Evolutionary conservation across 2,329 filamentous ascomycete species (phyloP).

Genomic region (Colletotrichum incanum): DNA sequence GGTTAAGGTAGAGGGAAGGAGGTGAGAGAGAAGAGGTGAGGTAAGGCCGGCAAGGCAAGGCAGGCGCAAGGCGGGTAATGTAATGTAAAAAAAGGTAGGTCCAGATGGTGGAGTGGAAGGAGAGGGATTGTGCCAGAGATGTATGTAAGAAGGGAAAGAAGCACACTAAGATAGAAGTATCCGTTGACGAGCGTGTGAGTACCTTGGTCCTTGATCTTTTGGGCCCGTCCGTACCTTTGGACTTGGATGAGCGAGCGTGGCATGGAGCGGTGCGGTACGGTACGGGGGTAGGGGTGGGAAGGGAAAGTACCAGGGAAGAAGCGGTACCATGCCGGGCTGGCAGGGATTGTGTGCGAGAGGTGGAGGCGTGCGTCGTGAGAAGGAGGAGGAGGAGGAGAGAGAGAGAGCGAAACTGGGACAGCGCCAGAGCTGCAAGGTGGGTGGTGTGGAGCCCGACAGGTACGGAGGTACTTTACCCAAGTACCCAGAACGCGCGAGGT

Average conservation of each 20-base stretch:
- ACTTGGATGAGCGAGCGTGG: constrained; percentile 27
- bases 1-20: constrained; percentile 14
- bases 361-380: constrained; percentile 4
- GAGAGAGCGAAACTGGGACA: background rate
- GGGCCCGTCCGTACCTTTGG: constrained; percentile 18
- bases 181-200: constrained; percentile 18
- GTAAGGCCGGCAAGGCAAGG: constrained; percentile 22
- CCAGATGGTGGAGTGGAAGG: constrained; percentile 30
- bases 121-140: constrained; percentile 40
- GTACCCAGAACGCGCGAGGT: background rate
- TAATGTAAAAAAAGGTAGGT: constrained; percentile 36
- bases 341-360: constrained; percentile 8
- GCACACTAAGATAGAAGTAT: constrained; percentile 31
- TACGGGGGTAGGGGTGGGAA: constrained; percentile 30
- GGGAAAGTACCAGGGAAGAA: constrained; percentile 20
- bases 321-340: constrained; percentile 11
- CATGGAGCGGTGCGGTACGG: constrained; percentile 40
- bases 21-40: constrained; percentile 21
- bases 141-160: constrained; percentile 37
- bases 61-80: constrained; percentile 39
- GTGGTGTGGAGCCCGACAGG: constrained; percentile 1
- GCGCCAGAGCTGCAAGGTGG: background rate
- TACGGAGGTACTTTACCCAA: background rate
- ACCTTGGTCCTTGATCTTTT: constrained; percentile 11
- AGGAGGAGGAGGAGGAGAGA: background rate